phyloP scores from a whole-genome alignment of 345 rosid genomes.

The Turnera subulata region DNA sequence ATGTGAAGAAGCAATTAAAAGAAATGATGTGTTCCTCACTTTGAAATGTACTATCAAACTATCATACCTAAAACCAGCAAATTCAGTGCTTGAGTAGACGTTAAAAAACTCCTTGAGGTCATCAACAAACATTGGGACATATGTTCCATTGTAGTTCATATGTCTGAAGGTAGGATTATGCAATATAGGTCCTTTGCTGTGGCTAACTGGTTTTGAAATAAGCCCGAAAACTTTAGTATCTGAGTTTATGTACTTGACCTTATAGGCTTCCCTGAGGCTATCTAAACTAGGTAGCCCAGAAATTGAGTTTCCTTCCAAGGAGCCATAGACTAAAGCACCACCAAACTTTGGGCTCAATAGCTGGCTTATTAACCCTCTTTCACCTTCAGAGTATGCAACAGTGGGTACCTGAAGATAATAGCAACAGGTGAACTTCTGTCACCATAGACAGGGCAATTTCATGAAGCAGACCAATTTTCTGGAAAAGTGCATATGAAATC shows the following conservation, averaged over 20 bases:
- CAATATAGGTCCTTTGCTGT: constrained; percentile 65
- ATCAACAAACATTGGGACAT: constrained; percentile 62
- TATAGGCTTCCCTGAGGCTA: constrained; percentile 38
- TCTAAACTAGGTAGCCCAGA: constrained; percentile 46
- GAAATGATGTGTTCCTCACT: not conserved
- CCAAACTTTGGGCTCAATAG: constrained; percentile 49
- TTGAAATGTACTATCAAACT: not conserved
- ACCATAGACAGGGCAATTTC: not conserved
- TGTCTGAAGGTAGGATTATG: constrained; percentile 57
- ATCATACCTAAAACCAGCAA: constrained; percentile 51
- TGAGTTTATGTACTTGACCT: constrained; percentile 26
- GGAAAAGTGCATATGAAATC: too few relatives aligned
- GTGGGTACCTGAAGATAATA: constrained; percentile 38
- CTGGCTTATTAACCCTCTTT: constrained; percentile 61
- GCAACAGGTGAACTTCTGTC: not conserved
- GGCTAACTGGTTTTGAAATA: constrained; percentile 55
- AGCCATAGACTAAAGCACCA: constrained; percentile 46
- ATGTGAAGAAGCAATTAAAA: not conserved
- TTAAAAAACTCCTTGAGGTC: constrained; percentile 50
- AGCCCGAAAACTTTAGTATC: constrained; percentile 53
- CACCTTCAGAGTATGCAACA: constrained; percentile 49
- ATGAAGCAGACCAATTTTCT: too few relatives aligned
- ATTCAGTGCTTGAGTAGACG: constrained; percentile 40
- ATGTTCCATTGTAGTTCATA: constrained; percentile 41
- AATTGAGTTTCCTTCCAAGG: constrained; percentile 34